phyloP scores from a whole-genome alignment of 2,329 filamentous ascomycete genomes.

The Apiospora arundinis region DNA sequence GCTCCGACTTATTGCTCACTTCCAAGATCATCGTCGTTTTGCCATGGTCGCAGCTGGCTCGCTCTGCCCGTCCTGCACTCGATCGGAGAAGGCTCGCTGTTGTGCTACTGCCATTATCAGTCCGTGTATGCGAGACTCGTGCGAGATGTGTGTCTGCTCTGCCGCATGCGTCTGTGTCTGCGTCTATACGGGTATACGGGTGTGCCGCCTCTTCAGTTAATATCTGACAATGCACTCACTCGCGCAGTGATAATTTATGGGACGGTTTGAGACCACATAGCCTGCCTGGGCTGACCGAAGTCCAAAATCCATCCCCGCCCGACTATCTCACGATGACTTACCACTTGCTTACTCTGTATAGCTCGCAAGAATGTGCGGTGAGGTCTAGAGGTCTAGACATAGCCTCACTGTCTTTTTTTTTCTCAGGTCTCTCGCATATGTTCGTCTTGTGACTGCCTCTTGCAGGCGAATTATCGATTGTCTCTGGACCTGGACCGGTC shows the following conservation, averaged over 20 bases:
- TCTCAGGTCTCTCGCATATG: not conserved
- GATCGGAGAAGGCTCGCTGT: not conserved
- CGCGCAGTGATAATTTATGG: not conserved
- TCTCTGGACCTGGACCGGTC: conserved; percentile 2
- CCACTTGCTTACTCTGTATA: conserved; percentile 10
- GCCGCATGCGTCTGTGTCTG: not conserved
- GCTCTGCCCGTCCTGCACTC: not conserved
- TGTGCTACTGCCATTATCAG: not conserved
- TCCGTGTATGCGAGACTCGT: not conserved
- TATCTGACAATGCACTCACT: too few relatives aligned
- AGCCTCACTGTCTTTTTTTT: not conserved
- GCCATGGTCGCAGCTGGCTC: not conserved
- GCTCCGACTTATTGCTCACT: not conserved
- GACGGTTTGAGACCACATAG: not conserved
- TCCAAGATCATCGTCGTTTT: not conserved
- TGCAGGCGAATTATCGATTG: not conserved
- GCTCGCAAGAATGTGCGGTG: not conserved
- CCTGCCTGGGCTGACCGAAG: not conserved
- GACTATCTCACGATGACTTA: not conserved
- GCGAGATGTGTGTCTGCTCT: not conserved
- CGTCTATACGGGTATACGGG: not conserved
- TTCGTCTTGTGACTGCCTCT: not conserved
- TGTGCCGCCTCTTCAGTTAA: not conserved
- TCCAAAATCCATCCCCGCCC: not conserved
- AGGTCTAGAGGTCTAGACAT: not conserved